Evolutionary conservation across 2,329 filamentous ascomycete genomes (phyloP).

Genomic region (Verticillium albo-atrum): DNA sequence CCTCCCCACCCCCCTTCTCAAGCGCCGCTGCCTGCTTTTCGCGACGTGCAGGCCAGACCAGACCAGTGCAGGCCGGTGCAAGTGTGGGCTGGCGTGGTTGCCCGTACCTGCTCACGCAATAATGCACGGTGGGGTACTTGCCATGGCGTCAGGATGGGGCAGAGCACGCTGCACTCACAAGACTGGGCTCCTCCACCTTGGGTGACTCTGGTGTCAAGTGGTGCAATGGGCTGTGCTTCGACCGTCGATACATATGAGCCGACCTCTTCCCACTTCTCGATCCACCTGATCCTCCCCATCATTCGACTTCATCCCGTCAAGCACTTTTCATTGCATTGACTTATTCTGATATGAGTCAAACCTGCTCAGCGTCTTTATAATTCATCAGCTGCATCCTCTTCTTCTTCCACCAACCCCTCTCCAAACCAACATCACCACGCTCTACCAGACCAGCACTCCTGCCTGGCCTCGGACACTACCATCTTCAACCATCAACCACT

Average conservation of each 20-base stretch:
- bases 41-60: background rate
- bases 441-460: background rate
- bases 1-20: background rate
- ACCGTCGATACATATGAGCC: slow-evolving; percentile 15
- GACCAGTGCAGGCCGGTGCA: slow-evolving; percentile 6
- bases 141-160: background rate
- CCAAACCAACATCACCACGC: background rate
- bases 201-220: slow-evolving; percentile 1
- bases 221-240: slow-evolving; percentile 10
- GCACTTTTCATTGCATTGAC: slow-evolving; percentile 5
- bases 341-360: slow-evolving; percentile 3
- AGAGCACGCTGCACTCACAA: slow-evolving; percentile 5
- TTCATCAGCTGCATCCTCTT: background rate
- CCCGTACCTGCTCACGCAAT: slow-evolving; percentile 4
- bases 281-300: slow-evolving; percentile 8
- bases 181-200: slow-evolving; percentile 8
- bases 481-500: background rate
- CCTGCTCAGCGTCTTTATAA: slow-evolving; percentile 3
- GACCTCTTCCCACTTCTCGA: slow-evolving; percentile 13
- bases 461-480: background rate
- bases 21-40: slow-evolving; percentile 7
- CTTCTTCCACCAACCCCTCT: background rate
- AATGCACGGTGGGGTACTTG: background rate
- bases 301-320: slow-evolving; percentile 12
- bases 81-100: slow-evolving; percentile 7